These are phyloP conservation scores for Rhizoctonia solani DNA, from an alignment of 1,284 basidiomycete species.

Conservation along the genomic window DNA sequence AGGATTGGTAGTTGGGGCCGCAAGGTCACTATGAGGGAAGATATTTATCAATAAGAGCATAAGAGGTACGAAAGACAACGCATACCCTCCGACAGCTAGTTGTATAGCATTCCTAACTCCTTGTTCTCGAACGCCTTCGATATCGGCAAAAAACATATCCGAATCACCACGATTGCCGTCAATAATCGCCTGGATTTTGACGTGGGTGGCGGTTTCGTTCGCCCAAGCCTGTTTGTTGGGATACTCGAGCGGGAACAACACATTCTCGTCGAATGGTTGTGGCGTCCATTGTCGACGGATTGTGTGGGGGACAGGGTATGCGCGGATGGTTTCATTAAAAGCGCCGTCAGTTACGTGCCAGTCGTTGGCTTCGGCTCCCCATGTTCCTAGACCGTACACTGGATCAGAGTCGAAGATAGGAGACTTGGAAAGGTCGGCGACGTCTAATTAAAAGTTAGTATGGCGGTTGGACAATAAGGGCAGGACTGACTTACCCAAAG, in stretches of 20 bases:
- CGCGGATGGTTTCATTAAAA: conserved; percentile 21
- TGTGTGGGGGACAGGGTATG: conserved; percentile 34
- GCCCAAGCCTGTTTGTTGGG: conserved; percentile 24
- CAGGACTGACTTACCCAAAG: neutral
- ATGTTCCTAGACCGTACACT: conserved; percentile 27
- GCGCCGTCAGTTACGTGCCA: conserved; percentile 30
- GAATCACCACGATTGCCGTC: conserved; percentile 19
- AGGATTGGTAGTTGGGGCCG: conserved; percentile 32
- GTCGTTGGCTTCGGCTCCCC: conserved; percentile 9
- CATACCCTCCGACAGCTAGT: conserved; percentile 17
- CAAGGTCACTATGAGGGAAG: conserved; percentile 19
- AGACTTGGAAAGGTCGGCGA: conserved; percentile 31
- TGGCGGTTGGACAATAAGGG: neutral
- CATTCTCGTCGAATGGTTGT: conserved; percentile 31
- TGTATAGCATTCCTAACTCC: conserved; percentile 35
- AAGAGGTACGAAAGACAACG: neutral
- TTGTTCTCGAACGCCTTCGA: conserved; percentile 31
- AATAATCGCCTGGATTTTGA: conserved; percentile 19
- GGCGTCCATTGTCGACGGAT: conserved; percentile 33
- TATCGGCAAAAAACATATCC: conserved; percentile 16
- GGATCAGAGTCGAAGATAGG: conserved; percentile 34
- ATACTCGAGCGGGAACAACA: conserved; percentile 34
- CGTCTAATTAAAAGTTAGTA: conserved; percentile 5
- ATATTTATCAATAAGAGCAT: neutral
- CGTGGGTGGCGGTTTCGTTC: conserved; percentile 29